Conservation (phyloP, 768 basidiomycete species). For the Lactifluus echinatus region DNA sequence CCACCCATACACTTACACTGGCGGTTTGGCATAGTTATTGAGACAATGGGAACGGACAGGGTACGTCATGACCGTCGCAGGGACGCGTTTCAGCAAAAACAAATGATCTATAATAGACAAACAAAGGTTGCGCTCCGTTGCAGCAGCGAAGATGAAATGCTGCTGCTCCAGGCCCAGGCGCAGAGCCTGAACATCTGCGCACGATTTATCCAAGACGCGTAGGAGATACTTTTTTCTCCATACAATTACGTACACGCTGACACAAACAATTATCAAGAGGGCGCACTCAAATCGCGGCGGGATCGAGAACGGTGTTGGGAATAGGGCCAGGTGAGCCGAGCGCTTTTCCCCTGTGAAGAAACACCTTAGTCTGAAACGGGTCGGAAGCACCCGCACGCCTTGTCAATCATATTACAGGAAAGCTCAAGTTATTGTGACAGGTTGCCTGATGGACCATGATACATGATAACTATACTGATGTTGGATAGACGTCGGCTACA, state of each 20-base stretch:
- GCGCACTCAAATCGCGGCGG: conserved; percentile 77
- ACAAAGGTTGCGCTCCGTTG: conserved; percentile 87
- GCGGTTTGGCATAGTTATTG: background rate
- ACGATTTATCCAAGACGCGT: conserved; percentile 79
- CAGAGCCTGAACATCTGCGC: conserved; percentile 83
- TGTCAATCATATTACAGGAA: conserved; percentile 71
- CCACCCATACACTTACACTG: conserved; percentile 12
- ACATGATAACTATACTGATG: background rate
- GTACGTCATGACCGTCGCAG: background rate
- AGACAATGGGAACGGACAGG: background rate
- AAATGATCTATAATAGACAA: conserved; percentile 48
- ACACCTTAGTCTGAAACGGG: background rate
- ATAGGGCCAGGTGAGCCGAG: conserved; percentile 66
- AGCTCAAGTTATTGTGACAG: conserved; percentile 58
- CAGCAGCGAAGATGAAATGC: conserved; percentile 71
- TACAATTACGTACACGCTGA: background rate
- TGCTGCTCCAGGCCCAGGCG: conserved; percentile 75
- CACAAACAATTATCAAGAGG: conserved; percentile 41
- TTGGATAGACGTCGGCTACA: background rate
- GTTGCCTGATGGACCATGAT: background rate
- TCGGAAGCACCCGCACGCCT: conserved; percentile 57
- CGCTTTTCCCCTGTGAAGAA: background rate
- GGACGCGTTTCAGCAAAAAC: background rate
- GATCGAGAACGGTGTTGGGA: conserved; percentile 79
- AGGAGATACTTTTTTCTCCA: conserved; percentile 24